These are phyloP conservation scores for Kwoniella shivajii DNA, from an alignment of 1,284 basidiomycete genomes.

Conservation along the genomic window DNA sequence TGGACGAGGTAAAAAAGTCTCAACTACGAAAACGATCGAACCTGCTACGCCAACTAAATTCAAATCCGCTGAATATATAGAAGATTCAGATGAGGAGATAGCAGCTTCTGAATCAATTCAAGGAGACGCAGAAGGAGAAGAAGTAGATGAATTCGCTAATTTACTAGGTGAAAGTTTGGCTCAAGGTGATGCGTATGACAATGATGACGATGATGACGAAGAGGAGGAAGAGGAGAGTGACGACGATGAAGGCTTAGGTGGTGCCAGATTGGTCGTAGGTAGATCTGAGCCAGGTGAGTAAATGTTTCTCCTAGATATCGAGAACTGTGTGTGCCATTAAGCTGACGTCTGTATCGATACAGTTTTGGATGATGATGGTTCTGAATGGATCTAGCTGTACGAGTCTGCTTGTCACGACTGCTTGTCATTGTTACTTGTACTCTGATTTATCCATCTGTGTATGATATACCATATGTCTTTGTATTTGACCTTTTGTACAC, in stretches of 20 bases:
- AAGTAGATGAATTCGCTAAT: constrained; percentile 47
- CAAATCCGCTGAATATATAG: constrained; percentile 47
- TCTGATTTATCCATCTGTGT: no score
- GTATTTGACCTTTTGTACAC: no score
- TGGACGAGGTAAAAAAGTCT: constrained; percentile 16
- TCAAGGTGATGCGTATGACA: constrained; percentile 14
- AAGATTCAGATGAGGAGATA: constrained; percentile 46
- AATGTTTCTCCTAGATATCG: background rate
- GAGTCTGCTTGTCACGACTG: no score
- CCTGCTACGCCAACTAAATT: constrained; percentile 25
- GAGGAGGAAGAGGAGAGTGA: constrained; percentile 25
- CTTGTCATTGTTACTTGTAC: no score
- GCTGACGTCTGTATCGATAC: background rate
- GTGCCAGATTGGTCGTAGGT: constrained; percentile 31
- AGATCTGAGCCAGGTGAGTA: constrained; percentile 12
- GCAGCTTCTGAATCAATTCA: constrained; percentile 7
- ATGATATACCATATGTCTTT: no score
- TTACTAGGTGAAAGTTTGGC: constrained; percentile 43
- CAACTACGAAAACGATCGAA: constrained; percentile 10
- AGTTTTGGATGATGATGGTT: constrained; percentile 12
- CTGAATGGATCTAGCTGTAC: constrained; percentile 18
- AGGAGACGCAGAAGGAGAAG: constrained; percentile 23
- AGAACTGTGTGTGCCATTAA: background rate
- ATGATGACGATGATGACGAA: constrained; percentile 11
- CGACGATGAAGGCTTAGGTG: constrained; percentile 42